Base-by-base conservation (phyloP, 2,329 filamentous ascomycete genomes). In the Reticulascus tulasneorum region DNA sequence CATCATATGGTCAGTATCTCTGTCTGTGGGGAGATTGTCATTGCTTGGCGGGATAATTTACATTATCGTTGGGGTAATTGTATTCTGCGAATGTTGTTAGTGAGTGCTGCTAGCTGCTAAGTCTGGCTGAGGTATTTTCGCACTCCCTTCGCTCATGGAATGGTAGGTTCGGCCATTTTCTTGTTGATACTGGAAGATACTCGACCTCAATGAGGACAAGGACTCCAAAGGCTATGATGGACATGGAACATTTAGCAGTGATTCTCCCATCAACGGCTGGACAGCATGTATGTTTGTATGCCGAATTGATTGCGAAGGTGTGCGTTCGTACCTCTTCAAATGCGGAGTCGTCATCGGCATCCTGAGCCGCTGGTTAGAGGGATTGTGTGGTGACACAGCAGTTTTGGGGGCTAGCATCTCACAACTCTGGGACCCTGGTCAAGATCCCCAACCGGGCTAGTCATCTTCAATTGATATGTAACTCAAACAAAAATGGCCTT, bases 161-260 rank as follows among this genome's bases (percentile, higher is more conserved):
- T 64, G 57, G 23, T 63, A 64, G 1, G 58, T 62, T 13, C 62
- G 46, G 4, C 60, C 60, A 39, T 63, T 60, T 33, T 64, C 63
- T n/a, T 52, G 47, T 3, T 59, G 56, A 42, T 58, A 57, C n/a
- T 53, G 44, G 19, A 54, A 38, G 23, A 65, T 60, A 34, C 60
- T 65, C 1, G 60, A 61, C 23, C 36, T 19, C 18, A 38, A 17
- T 12, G 30, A 35, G 3, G 18, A 13, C n/a, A 25, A n/a, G 10
- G 31, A 29, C n/a, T 38, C 31, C 5, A 25, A 25, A 13, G 36
- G 31, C 31, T 38, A 11, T 12, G 20, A 13, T 7, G 15, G 19
- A 40, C 46, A 23, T 34, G 23, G 9, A 9, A 24, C 9, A 9
- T 9, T 24, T 9, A 24, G 13, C 9, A 9, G 23, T 24, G 23